Evolutionary conservation across 257 asterid species (phyloP).

Genomic region (Plantago ovata): DNA sequence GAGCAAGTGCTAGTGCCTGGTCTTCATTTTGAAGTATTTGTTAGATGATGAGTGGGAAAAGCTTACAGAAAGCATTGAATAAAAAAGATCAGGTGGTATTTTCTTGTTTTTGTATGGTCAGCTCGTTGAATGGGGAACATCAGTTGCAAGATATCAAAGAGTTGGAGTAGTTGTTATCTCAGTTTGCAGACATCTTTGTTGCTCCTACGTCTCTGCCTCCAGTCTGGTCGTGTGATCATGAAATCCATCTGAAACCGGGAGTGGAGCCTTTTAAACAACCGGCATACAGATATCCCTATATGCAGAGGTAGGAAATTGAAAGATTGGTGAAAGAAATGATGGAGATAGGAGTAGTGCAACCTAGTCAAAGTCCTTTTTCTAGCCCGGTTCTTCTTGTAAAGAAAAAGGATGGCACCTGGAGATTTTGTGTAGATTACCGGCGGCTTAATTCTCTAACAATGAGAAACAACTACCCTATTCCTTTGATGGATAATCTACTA

Average conservation of each 20-base stretch:
- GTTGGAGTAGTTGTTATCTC: no score
- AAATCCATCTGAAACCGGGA: background rate
- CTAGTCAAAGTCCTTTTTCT: background rate
- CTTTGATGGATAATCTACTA: background rate
- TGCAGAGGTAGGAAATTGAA: background rate
- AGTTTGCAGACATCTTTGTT: background rate
- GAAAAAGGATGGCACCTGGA: background rate
- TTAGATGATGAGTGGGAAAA: background rate
- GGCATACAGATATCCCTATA: background rate
- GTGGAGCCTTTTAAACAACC: background rate
- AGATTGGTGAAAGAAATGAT: background rate
- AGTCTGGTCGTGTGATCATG: background rate
- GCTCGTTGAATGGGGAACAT: background rate
- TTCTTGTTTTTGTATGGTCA: background rate
- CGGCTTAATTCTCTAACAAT: background rate
- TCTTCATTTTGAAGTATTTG: accelerated
- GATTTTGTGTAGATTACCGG: background rate
- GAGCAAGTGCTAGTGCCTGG: background rate
- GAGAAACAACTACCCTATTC: background rate
- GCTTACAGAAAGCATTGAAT: background rate
- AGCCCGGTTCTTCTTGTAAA: background rate
- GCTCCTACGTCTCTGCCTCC: background rate
- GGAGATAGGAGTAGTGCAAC: background rate
- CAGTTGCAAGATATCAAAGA: no score
- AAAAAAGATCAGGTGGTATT: background rate